Evolutionary conservation across 139 green algal genomes (phyloP), one percentile per base, ranked within the genome.

Genomic region (Ostreobium quekettii): DNA sequence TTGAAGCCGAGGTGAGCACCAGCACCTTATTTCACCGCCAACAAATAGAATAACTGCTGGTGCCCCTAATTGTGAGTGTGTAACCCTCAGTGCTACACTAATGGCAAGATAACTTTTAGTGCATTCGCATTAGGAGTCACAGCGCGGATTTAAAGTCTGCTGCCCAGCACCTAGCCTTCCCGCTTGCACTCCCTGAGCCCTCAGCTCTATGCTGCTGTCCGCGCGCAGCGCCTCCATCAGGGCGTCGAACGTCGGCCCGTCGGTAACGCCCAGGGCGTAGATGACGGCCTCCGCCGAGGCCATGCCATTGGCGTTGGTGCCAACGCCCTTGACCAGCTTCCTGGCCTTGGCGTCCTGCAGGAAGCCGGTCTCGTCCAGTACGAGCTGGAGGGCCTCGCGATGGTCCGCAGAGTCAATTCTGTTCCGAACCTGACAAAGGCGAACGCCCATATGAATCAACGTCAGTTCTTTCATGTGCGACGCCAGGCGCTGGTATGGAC

Each of bases 341-440:
- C 60, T 47, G 30, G 76, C 76, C 66, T 84, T 83, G 7, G 60
- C 36, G 57, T 90, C 83, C 19, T 88, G 48, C 26, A 93, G 74
- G 71, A 91, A 93, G 38, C 82, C 85, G 22, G 80, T 80, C 74
- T 93, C 87, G 42, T 89, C 81, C 8, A 71, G 79, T 36, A 93
- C 70, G 38, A 93, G 67, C 39, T 71, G 58, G 31, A 91, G 71
- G 4, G 78, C 83, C n/a, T 78, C 81, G 61, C 42, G 61, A 56
- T 68, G 35, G 4, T 31, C 3, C 19, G 26, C 61, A 26, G 30
- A 31, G n/a, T 56, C 61, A 11, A 68, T 53, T 8, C 28, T 49
- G 7, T 68, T 19, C 36, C 61, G 11, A 4, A 68, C 61, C 61
- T 68, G 31, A 15, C 31, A 29, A 8, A 30, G n/a, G n/a, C n/a